Percentiles rank a stretch among this genome's conserved stretches.
These are phyloP conservation scores for Cercospora nicotianae DNA, from an alignment of 2,329 filamentous ascomycete species.

Conservation along the genomic window DNA sequence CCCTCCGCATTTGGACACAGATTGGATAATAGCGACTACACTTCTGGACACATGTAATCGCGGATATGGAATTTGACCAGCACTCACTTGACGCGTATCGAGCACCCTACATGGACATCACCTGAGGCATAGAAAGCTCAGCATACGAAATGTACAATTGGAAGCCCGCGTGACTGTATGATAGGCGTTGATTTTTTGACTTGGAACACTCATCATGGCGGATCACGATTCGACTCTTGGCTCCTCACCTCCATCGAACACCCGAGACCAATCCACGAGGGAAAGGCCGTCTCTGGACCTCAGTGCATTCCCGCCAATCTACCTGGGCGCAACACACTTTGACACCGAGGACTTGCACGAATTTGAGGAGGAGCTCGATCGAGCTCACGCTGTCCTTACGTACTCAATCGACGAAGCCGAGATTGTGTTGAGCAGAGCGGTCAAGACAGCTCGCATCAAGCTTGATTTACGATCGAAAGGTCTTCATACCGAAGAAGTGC, in stretches of 20 bases:
- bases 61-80: neutral
- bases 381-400: conserved; percentile 60
- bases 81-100: neutral
- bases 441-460: conserved; percentile 66
- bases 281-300: conserved; percentile 40
- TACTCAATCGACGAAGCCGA: conserved; percentile 70
- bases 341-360: conserved; percentile 61
- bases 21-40: neutral
- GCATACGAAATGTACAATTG: neutral
- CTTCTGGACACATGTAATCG: neutral
- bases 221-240: conserved; percentile 7
- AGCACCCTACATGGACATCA: neutral
- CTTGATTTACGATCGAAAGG: conserved; percentile 74
- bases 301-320: conserved; percentile 62
- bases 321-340: conserved; percentile 71
- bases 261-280: neutral
- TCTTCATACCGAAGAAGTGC: conserved; percentile 50
- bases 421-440: conserved; percentile 72
- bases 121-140: neutral
- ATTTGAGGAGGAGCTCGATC: conserved; percentile 63
- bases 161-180: neutral
- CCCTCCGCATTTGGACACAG: neutral
- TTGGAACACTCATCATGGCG: neutral
- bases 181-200: neutral
- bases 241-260: conserved; percentile 5